Evolutionary conservation across 1,284 basidiomycete species (phyloP).

Genomic region (Tremellales sp.): DNA sequence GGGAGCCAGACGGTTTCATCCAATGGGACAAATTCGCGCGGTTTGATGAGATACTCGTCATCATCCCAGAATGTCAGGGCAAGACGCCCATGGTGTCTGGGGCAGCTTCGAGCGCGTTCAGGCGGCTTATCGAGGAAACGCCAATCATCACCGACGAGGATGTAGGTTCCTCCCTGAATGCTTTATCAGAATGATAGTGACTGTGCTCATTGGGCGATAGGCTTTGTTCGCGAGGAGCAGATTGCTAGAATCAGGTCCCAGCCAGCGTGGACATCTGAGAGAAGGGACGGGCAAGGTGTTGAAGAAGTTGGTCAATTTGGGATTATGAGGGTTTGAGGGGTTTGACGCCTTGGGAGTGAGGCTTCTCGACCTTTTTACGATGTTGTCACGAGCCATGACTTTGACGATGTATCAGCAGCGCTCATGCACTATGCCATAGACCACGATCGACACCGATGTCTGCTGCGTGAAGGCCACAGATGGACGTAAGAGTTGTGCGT

Average conservation of each 20-base stretch:
- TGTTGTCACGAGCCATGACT: too few relatives aligned
- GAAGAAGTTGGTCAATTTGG: neutral
- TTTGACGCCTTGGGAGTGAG: too few relatives aligned
- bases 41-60: conserved; percentile 35
- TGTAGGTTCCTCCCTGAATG: conserved; percentile 24
- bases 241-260: neutral
- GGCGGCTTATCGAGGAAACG: conserved; percentile 32
- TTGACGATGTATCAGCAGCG: too few relatives aligned
- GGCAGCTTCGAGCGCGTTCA: conserved; percentile 18
- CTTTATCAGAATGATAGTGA: neutral
- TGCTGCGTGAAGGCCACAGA: too few relatives aligned
- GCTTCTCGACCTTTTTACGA: too few relatives aligned
- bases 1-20: conserved; percentile 25
- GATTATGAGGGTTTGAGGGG: too few relatives aligned
- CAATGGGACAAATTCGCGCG: conserved; percentile 43
- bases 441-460: too few relatives aligned
- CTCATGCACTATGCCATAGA: too few relatives aligned
- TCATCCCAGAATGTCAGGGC: conserved; percentile 38
- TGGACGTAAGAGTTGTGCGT: too few relatives aligned
- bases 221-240: neutral
- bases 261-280: neutral
- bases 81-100: conserved; percentile 26
- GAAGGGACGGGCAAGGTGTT: neutral
- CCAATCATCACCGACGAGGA: conserved; percentile 38
- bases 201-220: neutral